Evolutionary conservation across 192 early-diverging fungal species (phyloP), one percentile per base, ranked within the genome.

Genomic region (Oehlia diaphana): DNA sequence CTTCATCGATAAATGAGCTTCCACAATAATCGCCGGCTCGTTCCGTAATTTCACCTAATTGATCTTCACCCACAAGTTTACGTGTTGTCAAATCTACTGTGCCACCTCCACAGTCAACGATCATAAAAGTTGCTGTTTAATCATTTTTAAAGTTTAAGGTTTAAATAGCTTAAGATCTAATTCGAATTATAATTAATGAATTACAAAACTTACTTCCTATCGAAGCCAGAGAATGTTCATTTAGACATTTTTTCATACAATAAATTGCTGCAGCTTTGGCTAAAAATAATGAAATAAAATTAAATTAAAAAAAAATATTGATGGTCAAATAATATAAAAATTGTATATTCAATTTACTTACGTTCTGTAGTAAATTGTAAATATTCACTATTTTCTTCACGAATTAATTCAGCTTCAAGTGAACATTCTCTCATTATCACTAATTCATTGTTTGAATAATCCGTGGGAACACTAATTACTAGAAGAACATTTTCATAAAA

Each of bases 21-120:
- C 88, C 88, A 13, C 86, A 89, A 26, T 79, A 84, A n/a, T 81
- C 83, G n/a, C 87, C 87, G 9, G 79, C 72, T 12, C 88, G 83
- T 37, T 84, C 82, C 13, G 88, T 88, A 31, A 84, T 76, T 74
- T 89, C 88, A 31, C 83, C 82, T 2, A 89, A 63, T 31, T 80
- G 70, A 19, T 58, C n/a, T 16, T 74, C 23, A 6, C 10, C 3
- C 3, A 14, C 2, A n/a, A 74, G 6, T 74, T 61, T 49, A 13
- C 14, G 28, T 13, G 23, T 53, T 23, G 49, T 85, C 69, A 85
- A 70, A 83, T 85, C 84, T 2, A 85, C 82, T 3, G 84, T 83
- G 76, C 84, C 84, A 67, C 84, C 84, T 70, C 84, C 84, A 74
- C 82, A 82, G 72, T 85, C 84, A 71, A 80, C 82, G 39, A 85